Conservation (phyloP, 805 yeast species). For the Priceomyces medius region DNA sequence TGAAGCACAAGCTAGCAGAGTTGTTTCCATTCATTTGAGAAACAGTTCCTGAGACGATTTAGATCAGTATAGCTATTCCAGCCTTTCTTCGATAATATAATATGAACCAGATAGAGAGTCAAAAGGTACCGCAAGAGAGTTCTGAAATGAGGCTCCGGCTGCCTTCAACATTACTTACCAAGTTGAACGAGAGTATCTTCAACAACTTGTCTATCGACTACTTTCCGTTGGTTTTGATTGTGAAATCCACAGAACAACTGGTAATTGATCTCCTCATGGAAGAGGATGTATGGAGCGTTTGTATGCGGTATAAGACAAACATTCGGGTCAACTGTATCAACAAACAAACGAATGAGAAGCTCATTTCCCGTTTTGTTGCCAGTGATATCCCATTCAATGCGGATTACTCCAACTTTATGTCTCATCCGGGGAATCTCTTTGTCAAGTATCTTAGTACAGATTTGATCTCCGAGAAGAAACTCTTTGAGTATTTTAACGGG, state of each 20-base stretch:
- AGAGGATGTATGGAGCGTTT: conserved; percentile 2
- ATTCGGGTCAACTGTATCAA: conserved; percentile 2
- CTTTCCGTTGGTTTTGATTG: conserved; percentile 4
- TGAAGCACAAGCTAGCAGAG: too few species aligned
- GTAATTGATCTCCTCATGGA: conserved; percentile 1
- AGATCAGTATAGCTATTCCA: too few species aligned
- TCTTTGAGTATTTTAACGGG: conserved; percentile 19
- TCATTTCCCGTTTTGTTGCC: background rate
- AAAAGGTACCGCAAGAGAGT: background rate
- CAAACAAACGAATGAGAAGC: conserved; percentile 3
- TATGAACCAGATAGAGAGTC: too few species aligned
- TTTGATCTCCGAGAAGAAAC: conserved; percentile 33
- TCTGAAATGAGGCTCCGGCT: background rate
- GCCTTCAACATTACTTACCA: conserved; percentile 2
- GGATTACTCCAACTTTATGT: conserved; percentile 32
- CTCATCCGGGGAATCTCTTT: conserved; percentile 61
- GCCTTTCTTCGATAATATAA: too few species aligned
- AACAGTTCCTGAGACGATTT: too few species aligned
- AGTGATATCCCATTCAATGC: conserved; percentile 8
- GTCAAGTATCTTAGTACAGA: conserved; percentile 47
- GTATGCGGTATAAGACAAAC: conserved; percentile 2
- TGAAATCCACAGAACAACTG: background rate
- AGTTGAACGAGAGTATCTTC: conserved; percentile 4
- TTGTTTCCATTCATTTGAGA: too few species aligned
- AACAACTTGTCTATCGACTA: conserved; percentile 4